Percentiles rank a stretch among this genome's conserved stretches.
These are phyloP conservation scores for Cystofilobasidium capitatum DNA, from an alignment of 768 basidiomycete species.

Conservation along the genomic window DNA sequence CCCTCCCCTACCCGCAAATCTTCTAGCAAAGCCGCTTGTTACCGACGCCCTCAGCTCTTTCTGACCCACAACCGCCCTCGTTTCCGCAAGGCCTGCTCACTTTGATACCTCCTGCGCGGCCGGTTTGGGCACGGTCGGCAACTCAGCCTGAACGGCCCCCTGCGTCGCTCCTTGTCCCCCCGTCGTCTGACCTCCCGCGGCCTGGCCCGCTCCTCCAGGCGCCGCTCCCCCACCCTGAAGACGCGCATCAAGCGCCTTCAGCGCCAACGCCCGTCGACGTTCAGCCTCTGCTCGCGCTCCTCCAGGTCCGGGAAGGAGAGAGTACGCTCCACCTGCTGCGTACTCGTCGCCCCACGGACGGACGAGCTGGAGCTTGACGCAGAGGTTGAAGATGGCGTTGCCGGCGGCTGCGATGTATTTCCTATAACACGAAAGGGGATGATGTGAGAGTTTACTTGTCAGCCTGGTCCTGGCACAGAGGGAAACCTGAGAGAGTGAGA, in stretches of 20 bases:
- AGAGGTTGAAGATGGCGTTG: constrained; percentile 56
- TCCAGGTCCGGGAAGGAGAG: constrained; percentile 58
- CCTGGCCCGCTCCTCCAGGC: not conserved
- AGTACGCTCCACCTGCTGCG: constrained; percentile 47
- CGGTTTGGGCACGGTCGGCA: not conserved
- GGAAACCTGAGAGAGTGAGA: no score
- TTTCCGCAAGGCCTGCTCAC: no score
- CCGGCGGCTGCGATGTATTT: constrained; percentile 60
- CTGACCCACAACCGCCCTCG: not conserved
- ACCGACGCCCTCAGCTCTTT: not conserved
- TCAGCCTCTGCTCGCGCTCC: constrained; percentile 93
- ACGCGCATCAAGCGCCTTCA: constrained; percentile 92
- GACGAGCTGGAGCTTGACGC: constrained; percentile 60
- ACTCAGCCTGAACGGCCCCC: not conserved
- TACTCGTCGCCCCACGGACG: constrained; percentile 46
- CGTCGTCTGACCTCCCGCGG: not conserved
- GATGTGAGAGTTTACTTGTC: not conserved
- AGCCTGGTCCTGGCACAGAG: no score
- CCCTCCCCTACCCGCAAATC: no score
- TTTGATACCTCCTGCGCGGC: not conserved
- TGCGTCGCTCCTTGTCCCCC: not conserved
- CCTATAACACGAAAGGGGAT: constrained; percentile 41
- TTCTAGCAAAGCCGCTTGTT: no score
- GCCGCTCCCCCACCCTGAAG: not conserved
- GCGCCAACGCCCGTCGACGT: constrained; percentile 86